Evolutionary conservation across 192 early-diverging fungal species (phyloP), one percentile per base, ranked within the genome.

Genomic region (Glomus cerebriforme): DNA sequence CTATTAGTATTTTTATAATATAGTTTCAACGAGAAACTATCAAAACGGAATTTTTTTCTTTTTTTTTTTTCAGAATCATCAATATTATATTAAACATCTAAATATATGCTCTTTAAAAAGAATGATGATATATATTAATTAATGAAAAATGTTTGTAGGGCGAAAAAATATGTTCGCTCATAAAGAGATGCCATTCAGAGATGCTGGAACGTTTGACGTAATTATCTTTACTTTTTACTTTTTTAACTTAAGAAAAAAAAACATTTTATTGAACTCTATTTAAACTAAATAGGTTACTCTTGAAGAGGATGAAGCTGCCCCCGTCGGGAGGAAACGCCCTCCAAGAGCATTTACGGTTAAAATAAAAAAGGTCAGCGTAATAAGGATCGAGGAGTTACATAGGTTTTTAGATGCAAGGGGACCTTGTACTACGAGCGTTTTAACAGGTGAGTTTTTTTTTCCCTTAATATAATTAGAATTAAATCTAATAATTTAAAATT

Each of bases 161-260:
- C 82, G 93, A 32, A 91, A 92, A 80, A 94, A 94, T 45, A 87
- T 96, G 0, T 97, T 92, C 79, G 80, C 91, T 0, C 84, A 92
- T 0, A 84, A 85, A 54, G 65, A 62, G 0, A 82, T 95, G 31
- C 84, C 86, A 12, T 86, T 92, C 9, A 19, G 19, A n/a, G 79
- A 86, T 1, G 82, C 84, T 26, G 80, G 77, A 17, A 84, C 85
- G 0, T 95, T 94, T 63, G 87, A 92, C 10, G 86, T 90, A 79
- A 82, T 63, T 73, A 62, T 39, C 24, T 5, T 76, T 34, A 1
- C 2, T 13, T 22, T 31, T 59, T 59, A 59, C 17, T 49, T n/a
- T n/a, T n/a, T 22, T 35, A 29, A 9, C 19, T 15, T 37, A 37
- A 4, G 7, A 49, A 6, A n/a, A 79, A 37, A 67, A 19, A 17